A percentile compares a stretch with the other conserved stretches of the same genome.
These are phyloP conservation scores for Leccinum arenicola DNA, from an alignment of 768 basidiomycete genomes.

Conservation along the genomic window DNA sequence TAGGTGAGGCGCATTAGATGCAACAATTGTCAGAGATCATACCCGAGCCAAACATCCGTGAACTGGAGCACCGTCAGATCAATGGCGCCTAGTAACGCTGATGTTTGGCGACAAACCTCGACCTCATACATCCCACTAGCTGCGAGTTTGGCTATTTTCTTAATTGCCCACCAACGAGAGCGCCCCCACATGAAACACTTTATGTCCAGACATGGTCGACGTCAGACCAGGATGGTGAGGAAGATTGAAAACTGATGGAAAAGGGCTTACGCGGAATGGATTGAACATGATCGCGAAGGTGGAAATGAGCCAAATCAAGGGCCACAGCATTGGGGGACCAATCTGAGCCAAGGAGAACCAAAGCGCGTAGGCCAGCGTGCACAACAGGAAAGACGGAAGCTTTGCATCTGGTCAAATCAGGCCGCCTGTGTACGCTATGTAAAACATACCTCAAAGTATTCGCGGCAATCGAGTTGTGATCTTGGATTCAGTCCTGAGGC, in stretches of 20 bases:
- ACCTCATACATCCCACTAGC: conserved; percentile 69
- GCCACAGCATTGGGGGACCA: conserved; percentile 75
- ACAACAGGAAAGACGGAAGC: conserved; percentile 80
- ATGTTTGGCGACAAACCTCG: conserved; percentile 48
- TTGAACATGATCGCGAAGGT: conserved; percentile 59
- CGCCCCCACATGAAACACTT: conserved; percentile 38
- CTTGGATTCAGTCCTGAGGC: conserved; percentile 62
- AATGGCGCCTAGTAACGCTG: neutral
- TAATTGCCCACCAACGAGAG: conserved; percentile 76
- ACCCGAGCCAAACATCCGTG: conserved; percentile 90
- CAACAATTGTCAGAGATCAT: conserved; percentile 17
- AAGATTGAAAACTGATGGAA: neutral
- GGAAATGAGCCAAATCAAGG: conserved; percentile 76
- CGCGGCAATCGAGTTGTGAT: conserved; percentile 70
- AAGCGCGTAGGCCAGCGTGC: conserved; percentile 73
- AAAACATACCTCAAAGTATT: conserved; percentile 62
- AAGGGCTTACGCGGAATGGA: conserved; percentile 62
- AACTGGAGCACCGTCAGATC: conserved; percentile 45
- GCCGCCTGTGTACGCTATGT: conserved; percentile 5
- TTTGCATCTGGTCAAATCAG: conserved; percentile 28
- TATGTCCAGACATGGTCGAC: conserved; percentile 34
- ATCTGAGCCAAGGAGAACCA: conserved; percentile 78
- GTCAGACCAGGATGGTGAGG: neutral
- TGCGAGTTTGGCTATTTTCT: conserved; percentile 58
- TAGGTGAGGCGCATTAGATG: conserved; percentile 6